Percentiles rank a stretch among this genome's conserved stretches.
These are phyloP conservation scores for Rhizoclosmatium sp. DNA, from an alignment of 192 early-diverging fungal species.

Conservation along the genomic window DNA sequence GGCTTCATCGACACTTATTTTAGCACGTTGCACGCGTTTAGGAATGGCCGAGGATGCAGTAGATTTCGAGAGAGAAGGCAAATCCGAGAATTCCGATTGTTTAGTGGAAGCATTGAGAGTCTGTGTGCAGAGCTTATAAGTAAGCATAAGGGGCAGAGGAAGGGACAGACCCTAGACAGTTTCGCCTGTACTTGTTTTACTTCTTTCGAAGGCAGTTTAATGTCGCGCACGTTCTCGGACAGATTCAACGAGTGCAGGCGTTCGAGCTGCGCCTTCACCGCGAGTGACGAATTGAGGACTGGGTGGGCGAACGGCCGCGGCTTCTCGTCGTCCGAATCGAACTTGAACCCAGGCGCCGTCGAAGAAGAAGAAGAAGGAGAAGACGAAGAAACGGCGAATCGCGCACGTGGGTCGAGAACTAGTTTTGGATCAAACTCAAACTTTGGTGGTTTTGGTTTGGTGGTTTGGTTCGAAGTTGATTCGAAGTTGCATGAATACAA, in stretches of 20 bases:
- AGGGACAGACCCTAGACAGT: not conserved
- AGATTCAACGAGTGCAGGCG: not conserved
- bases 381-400: not conserved
- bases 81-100: not conserved
- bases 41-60: not conserved
- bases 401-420: not conserved
- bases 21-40: not conserved
- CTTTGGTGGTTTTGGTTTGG: not conserved
- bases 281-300: not conserved
- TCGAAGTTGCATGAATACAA: not conserved
- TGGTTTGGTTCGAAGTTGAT: not conserved
- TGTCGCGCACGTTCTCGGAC: not conserved
- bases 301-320: not conserved
- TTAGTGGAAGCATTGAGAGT: not conserved
- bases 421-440: not conserved
- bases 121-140: not conserved
- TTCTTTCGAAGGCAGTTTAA: not conserved
- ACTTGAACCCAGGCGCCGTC: not conserved
- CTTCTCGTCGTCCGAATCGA: no score
- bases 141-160: no score
- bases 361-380: not conserved
- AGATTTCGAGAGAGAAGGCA: not conserved
- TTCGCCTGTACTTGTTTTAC: not conserved
- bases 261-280: not conserved
- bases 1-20: not conserved